Evolutionary conservation across 179 eudicot species (phyloP).

Genomic region (Actinidia polygama): DNA sequence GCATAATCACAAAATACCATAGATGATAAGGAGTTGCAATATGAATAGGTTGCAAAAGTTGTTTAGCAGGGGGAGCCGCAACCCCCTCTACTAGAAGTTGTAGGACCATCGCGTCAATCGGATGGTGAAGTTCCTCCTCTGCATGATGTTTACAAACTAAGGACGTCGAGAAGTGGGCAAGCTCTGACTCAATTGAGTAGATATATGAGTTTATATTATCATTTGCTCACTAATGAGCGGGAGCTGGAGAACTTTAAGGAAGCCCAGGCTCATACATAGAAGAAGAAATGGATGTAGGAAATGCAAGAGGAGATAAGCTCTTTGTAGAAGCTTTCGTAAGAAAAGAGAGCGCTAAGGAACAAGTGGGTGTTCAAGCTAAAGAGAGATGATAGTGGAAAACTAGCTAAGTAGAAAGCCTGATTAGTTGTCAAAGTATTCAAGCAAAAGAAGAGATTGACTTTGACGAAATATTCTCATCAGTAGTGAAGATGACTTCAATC

Average conservation of each 20-base stretch:
- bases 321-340: background rate
- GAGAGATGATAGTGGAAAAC: too few species aligned
- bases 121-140: too few species aligned
- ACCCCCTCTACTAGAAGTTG: background rate
- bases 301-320: background rate
- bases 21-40: background rate
- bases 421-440: background rate
- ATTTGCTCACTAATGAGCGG: background rate
- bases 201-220: background rate
- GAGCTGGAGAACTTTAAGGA: background rate
- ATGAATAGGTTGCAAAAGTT: background rate
- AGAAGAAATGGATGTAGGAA: background rate
- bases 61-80: background rate
- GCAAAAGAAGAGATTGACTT: background rate
- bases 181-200: background rate
- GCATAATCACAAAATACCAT: background rate
- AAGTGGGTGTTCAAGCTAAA: constrained; percentile 9
- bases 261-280: background rate
- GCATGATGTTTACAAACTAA: background rate
- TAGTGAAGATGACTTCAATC: background rate
- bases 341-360: background rate
- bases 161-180: background rate
- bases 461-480: background rate
- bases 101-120: background rate
- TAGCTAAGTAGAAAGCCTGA: background rate